Base-by-base conservation (phyloP, 2,329 filamentous ascomycete genomes). In the Fusarium udum region DNA sequence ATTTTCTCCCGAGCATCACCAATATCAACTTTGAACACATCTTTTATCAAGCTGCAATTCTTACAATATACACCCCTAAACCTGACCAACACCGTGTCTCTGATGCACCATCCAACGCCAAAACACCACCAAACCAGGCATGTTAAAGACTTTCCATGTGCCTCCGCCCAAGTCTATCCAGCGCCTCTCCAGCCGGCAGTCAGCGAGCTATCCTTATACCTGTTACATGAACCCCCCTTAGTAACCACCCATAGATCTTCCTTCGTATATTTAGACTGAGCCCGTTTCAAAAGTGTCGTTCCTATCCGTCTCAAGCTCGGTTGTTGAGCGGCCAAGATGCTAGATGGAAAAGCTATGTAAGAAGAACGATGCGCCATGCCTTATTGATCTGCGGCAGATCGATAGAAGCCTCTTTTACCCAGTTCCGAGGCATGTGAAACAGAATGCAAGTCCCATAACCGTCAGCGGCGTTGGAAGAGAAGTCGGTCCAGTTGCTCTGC, bases 41-140 rank as follows among this genome's bases (percentile, higher is more conserved):
- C 36, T 39, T 63, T 36, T 40, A 31, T 61, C 64, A 59, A 52
- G 24, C 63, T 53, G 59, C 48, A 68, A 67, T 71, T 55, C 59
- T 49, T 59, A 61, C 59, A 59, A 61, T 55, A 60, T 68, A 59
- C 65, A 70, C 58, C 59, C 65, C 22, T 61, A 58, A 73, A 73
- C 72, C 69, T 75, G 52, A 72, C 72, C 61, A 77, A 78, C 74
- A 77, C 76, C 73, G 69, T 75, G 60, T 56, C 70, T 77, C 61
- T 78, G 74, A 78, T 78, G 76, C 76, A 78, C 76, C 72, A 70
- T 59, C 71, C 72, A 78, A 78, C 76, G 75, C 76, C 76, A 64
- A 75, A 78, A 78, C 76, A 74, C 74, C 75, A 63, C 62, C 64
- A 72, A 61, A 67, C 42, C 74, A 73, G 66, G 61, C 64, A 73